Base-by-base conservation (phyloP, 257 asterid species). In the Linaria vulgaris region DNA sequence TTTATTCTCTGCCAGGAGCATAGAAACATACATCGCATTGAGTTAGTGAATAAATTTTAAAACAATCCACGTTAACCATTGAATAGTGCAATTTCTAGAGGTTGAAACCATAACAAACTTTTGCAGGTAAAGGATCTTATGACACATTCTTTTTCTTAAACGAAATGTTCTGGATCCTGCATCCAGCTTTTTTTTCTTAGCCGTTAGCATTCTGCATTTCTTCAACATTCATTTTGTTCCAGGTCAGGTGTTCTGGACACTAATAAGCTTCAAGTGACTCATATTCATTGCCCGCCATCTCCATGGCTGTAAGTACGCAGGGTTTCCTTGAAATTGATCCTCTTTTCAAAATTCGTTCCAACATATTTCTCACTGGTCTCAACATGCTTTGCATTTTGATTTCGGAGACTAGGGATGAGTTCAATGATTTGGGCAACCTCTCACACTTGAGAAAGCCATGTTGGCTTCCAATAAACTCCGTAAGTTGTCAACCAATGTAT, bases 271-370 rank as follows among this genome's bases (percentile, higher is more conserved):
- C 88, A 73, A 76, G 96, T 92, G 77, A 89, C 99, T 9, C 99
- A 92, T 72, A 77, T 89, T 62, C 98, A 92, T 82, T 89, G 97
- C 65, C 99, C 99, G 63, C 97, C 98, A 60, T 96, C 96, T 45
- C 71, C 90, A 13, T 89, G 95, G 97, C 70, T 87, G 97, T 90
- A 76, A 84, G 97, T 88, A 70, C 62, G 34, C 69, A 5, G 11
- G 30, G 30, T 12, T 34, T 63, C 17, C 45, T 54, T 52, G 44
- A 68, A 57, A 48, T 34, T 64, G 63, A 39, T 7, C 6, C 39
- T 54, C 27, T 48, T 59, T 17, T 65, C 4, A 45, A 53, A 60
- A 44, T 45, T n/a, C 57, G 20, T 24, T 19, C 12, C 45, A 56
- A 45, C 38, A 38, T 38, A 20, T 59, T 44, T 27, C 62, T 63